Evolutionary conservation across 257 asterid species (phyloP), one percentile per base, ranked within the genome.

Genomic region (Mitragyna speciosa): DNA sequence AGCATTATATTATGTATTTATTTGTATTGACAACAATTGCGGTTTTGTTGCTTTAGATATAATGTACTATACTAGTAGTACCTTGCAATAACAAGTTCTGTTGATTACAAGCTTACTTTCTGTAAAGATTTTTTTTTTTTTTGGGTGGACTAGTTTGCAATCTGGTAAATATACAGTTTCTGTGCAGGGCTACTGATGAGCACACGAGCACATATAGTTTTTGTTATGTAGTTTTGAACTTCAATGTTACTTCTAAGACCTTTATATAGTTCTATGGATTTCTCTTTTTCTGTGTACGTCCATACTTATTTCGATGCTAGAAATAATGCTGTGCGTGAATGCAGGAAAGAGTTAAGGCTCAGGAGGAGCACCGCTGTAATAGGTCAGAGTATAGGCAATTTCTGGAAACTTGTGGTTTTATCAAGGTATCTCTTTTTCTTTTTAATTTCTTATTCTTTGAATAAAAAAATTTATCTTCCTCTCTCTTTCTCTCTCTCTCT

Each of bases 321-420:
- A 47, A 43, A 12, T 31, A 20, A 43, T 54, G 82, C 19, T 78
- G 73, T 61, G 43, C 28, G 33, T 65, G 61, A 71, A 80, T 85
- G 84, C 91, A 95, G 99, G 99, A 95, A 86, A 93, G 85, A 87
- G 94, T 91, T 79, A 92, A 90, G 91, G 99, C 97, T 74, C 93
- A 91, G 81, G 98, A 95, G 89, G 98, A 92, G 88, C 76, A 87
- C 86, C 90, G 94, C 41, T 88, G 79, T 79, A 92, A 90, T 81
- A 91, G 90, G 85, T 84, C 81, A 73, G 97, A 95, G 80, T 95
- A 90, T 76, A 90, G 93, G 87, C 93, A 92, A 83, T 95, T 90
- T 88, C 84, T 95, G 51, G 99, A 95, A 84, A 83, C 95, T 12
- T 95, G 98, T 85, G 90, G 86, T 77, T 92, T 92, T 83, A 85